Conservation (phyloP, 148 eudicot species). For the Limonium bicolor region DNA sequence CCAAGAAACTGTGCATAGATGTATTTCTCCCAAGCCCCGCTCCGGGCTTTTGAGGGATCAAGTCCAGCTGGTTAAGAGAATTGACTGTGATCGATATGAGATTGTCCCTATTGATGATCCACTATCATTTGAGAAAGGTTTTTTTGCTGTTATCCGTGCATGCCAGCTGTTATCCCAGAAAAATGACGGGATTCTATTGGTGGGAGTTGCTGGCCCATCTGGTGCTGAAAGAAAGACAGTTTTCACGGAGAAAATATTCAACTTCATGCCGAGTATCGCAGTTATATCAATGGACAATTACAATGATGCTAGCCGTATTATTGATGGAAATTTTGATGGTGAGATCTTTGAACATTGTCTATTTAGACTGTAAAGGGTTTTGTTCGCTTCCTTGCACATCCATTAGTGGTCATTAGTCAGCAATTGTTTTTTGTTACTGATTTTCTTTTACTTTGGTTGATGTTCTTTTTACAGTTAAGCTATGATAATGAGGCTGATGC, state of each 20-base stretch:
- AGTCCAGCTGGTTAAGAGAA: slow-evolving; percentile 63
- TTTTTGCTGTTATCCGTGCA: slow-evolving; percentile 78
- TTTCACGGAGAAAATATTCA: slow-evolving; percentile 74
- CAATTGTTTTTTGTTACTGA: too few relatives aligned
- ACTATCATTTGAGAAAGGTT: slow-evolving; percentile 86
- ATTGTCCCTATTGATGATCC: slow-evolving; percentile 52
- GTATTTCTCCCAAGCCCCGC: slow-evolving; percentile 26
- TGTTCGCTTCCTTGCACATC: too few relatives aligned
- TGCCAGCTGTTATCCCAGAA: slow-evolving; percentile 82
- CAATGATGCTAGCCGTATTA: slow-evolving; percentile 75
- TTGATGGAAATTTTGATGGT: slow-evolving; percentile 94
- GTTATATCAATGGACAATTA: slow-evolving; percentile 95
- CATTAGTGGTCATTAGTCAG: too few relatives aligned
- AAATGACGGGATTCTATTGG: slow-evolving; percentile 67
- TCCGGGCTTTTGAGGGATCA: slow-evolving; percentile 76
- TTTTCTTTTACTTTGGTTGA: too few relatives aligned
- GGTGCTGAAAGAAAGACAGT: slow-evolving; percentile 92
- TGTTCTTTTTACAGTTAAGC: too few relatives aligned
- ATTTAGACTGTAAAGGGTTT: too few relatives aligned
- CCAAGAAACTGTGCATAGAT: slow-evolving; percentile 11
- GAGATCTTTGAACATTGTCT: too few relatives aligned
- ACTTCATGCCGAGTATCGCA: slow-evolving; percentile 78
- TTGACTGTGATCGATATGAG: slow-evolving; percentile 53
- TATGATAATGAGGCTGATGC: too few relatives aligned
- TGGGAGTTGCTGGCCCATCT: slow-evolving; percentile 90